Conservation (phyloP, 2,329 filamentous ascomycete species). For the Curvularia hawaiiensis region DNA sequence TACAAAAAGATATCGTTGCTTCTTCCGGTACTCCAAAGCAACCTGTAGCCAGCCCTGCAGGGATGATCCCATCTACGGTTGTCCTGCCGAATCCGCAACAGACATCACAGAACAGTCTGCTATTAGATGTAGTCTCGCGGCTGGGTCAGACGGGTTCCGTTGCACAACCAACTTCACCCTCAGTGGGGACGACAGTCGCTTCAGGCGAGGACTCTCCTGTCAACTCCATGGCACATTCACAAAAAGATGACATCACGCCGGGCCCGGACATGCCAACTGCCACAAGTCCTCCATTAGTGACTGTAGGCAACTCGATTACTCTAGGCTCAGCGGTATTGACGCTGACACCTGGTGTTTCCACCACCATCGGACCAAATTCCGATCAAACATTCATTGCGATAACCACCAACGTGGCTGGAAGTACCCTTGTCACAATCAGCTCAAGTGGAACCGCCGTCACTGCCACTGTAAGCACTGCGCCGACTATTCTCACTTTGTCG, state of each 20-base stretch:
- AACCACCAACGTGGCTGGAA: constrained; percentile 29
- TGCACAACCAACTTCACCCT: constrained; percentile 11
- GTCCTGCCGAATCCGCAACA: constrained; percentile 3
- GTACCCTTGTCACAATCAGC: constrained; percentile 34
- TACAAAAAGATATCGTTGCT: background rate
- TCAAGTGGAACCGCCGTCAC: constrained; percentile 36
- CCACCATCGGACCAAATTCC: constrained; percentile 23
- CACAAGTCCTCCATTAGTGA: constrained; percentile 9
- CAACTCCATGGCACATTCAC: background rate
- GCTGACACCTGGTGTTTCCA: constrained; percentile 37
- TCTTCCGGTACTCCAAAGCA: background rate
- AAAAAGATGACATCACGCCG: background rate
- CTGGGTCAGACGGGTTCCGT: constrained; percentile 17
- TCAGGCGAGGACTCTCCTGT: background rate
- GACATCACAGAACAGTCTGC: constrained; percentile 18
- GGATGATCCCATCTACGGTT: background rate
- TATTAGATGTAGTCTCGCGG: constrained; percentile 25
- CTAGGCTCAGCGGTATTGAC: constrained; percentile 27
- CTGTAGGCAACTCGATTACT: constrained; percentile 18
- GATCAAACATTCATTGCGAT: constrained; percentile 30
- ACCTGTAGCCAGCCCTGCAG: background rate
- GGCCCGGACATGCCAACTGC: background rate
- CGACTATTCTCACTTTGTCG: constrained; percentile 25
- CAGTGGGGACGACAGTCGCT: constrained; percentile 1
- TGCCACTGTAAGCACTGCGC: constrained; percentile 30